Evolutionary conservation across 2,329 filamentous ascomycete genomes (phyloP), one percentile per base, ranked within the genome.

Genomic region (Hymenoscyphus scutula): DNA sequence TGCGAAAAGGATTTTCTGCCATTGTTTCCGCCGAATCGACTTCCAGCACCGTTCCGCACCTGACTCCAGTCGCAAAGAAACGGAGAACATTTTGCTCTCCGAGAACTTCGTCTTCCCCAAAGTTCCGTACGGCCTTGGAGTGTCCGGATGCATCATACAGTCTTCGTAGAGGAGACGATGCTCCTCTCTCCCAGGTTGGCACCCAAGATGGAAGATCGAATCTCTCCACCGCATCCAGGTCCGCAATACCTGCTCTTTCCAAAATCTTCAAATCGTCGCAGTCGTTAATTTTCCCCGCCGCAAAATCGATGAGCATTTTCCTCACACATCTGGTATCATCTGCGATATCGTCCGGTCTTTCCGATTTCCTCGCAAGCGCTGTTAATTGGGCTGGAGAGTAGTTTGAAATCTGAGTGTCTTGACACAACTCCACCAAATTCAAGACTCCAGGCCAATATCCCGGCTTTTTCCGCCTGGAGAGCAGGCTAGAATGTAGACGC

Each of bases 151-250:
- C 53, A 51, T 51, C 25, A 23, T 51, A 61, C 4, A 56, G 27
- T 15, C 56, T 61, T 53, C 53, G 59, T 38, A 61, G 37, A 7
- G 59, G 38, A 23, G 48, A 30, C 8, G n/a, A 37, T 13, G 25
- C 23, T 8, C 19, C 38, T 53, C 32, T 56, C 38, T 56, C 54
- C 59, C 59, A 61, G 15, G 59, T 56, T 13, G 59, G 59, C 3
- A 53, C 59, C 59, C 59, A 61, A 27, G 59, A 61, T 10, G 59
- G 59, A 19, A 61, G 38, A 27, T 56, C 41, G 19, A 56, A 61
- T 56, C 59, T 25, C 29, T 61, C 59, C 19, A 34, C 37, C 19
- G 53, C 34, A 27, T 61, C 25, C 27, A 48, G 11, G 37, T 61
- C 54, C 11, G 30, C 53, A 23, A 61, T 34, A 25, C 59, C 59